Evolutionary conservation across 106 monocot species (phyloP).

Genomic region (Iris macrosiphon): DNA sequence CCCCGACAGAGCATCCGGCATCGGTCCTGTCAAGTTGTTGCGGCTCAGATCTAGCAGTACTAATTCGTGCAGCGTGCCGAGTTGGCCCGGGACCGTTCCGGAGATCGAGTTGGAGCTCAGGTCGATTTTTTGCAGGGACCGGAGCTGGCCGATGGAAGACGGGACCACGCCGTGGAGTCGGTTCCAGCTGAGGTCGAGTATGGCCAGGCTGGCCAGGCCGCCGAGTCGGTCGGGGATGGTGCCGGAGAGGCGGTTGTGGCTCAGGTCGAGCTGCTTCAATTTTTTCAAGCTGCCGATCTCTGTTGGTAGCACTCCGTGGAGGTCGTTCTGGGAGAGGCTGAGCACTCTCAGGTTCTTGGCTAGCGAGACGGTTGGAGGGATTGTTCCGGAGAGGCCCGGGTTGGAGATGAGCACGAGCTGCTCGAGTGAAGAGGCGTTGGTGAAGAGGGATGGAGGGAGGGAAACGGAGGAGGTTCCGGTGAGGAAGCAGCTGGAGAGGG

Average conservation of each 20-base stretch:
- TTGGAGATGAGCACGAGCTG: conserved; percentile 61
- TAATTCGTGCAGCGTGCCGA: conserved; percentile 27
- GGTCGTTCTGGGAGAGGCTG: conserved; percentile 52
- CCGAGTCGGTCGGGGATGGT: conserved; percentile 36
- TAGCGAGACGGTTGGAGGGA: conserved; percentile 23
- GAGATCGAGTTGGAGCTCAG: conserved; percentile 52
- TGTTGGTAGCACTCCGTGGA: conserved; percentile 29
- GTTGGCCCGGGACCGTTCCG: conserved; percentile 24
- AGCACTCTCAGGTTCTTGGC: conserved; percentile 40
- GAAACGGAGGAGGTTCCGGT: neutral
- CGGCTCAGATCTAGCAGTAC: conserved; percentile 55
- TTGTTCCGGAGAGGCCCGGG: conserved; percentile 40
- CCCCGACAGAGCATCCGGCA: conserved; percentile 27
- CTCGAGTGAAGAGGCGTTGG: conserved; percentile 43
- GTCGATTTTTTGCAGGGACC: conserved; percentile 46
- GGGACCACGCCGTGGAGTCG: conserved; percentile 33
- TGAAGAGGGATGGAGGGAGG: conserved; percentile 46
- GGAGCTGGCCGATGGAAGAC: conserved; percentile 22
- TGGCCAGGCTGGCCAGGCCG: conserved; percentile 34
- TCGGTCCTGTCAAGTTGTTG: conserved; percentile 42
- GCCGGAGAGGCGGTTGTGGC: conserved; percentile 49
- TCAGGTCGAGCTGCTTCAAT: conserved; percentile 63
- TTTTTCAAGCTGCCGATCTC: conserved; percentile 25
- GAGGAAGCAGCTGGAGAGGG: conserved; percentile 56
- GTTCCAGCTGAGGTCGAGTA: conserved; percentile 61